Conservation (phyloP, 1,139 yeast species). For the Suhomyces coccinellae region DNA sequence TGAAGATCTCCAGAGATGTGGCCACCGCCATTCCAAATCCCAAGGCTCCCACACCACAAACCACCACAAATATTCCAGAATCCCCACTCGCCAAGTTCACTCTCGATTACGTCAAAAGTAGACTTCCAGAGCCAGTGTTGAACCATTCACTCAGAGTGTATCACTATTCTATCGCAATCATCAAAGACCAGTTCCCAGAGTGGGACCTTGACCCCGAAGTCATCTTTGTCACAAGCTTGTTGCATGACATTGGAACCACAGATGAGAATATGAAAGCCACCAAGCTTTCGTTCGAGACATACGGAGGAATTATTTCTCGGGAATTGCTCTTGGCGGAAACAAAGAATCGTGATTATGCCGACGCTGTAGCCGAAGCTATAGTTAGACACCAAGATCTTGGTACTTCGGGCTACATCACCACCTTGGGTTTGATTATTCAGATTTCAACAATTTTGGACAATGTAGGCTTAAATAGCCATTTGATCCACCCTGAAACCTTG, state of each 20-base stretch:
- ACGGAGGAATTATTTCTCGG: conserved; percentile 36
- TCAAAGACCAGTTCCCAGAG: conserved; percentile 36
- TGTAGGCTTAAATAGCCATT: conserved; percentile 34
- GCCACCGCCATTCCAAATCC: conserved; percentile 29
- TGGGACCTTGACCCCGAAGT: conserved; percentile 38
- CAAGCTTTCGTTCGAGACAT: conserved; percentile 40
- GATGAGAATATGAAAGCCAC: conserved; percentile 37
- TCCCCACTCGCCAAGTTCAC: conserved; percentile 23
- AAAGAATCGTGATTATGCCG: conserved; percentile 31
- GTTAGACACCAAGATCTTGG: conserved; percentile 43
- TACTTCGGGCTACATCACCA: conserved; percentile 35
- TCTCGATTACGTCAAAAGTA: conserved; percentile 26
- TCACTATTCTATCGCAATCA: conserved; percentile 34
- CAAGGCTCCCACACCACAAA: conserved; percentile 29
- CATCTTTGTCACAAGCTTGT: conserved; percentile 33
- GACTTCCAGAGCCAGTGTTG: conserved; percentile 29
- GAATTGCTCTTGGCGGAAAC: conserved; percentile 30
- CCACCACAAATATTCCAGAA: conserved; percentile 23
- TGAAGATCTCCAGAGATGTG: conserved; percentile 32
- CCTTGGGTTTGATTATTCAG: conserved; percentile 38
- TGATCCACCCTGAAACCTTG: conserved; percentile 33
- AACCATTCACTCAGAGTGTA: conserved; percentile 38
- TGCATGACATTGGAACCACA: conserved; percentile 42
- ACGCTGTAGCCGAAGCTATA: conserved; percentile 42
- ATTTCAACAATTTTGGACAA: conserved; percentile 40